A percentile compares a stretch with the other conserved stretches of the same genome.
phyloP scores from a whole-genome alignment of 2,329 filamentous ascomycete genomes.

The Aureobasidium subglaciale region DNA sequence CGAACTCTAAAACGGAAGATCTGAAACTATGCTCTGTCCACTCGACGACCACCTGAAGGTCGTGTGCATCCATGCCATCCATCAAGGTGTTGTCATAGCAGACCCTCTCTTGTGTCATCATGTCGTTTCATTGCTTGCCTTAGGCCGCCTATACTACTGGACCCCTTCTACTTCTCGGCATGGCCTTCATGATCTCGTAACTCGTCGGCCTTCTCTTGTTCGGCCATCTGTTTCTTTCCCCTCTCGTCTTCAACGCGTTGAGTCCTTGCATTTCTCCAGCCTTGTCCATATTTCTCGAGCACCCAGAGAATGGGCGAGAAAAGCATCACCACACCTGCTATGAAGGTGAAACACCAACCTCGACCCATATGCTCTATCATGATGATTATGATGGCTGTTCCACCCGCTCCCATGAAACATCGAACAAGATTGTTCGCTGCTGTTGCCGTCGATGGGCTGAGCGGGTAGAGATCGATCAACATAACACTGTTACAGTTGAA shows the following conservation, averaged over 20 bases:
- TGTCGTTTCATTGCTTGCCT: background rate
- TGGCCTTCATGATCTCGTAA: background rate
- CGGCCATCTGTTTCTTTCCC: constrained; percentile 13
- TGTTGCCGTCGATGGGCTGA: constrained; percentile 34
- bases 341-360: constrained; percentile 42
- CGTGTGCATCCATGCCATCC: constrained; percentile 4
- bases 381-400: constrained; percentile 32
- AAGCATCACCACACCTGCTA: constrained; percentile 33
- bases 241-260: constrained; percentile 24
- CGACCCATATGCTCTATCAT: constrained; percentile 38
- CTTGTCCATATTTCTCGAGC: constrained; percentile 34
- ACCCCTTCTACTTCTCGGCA: background rate
- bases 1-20: background rate
- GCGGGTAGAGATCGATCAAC: constrained; percentile 36
- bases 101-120: background rate
- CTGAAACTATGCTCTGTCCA: background rate
- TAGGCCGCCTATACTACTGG: background rate
- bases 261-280: constrained; percentile 38
- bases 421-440: constrained; percentile 31
- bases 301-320: constrained; percentile 37
- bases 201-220: background rate
- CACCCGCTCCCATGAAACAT: constrained; percentile 33
- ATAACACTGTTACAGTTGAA: constrained; percentile 44
- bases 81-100: constrained; percentile 1
- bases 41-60: background rate